These are phyloP conservation scores for Austroboletus eburneus DNA, from an alignment of 768 basidiomycete species.

Conservation along the genomic window DNA sequence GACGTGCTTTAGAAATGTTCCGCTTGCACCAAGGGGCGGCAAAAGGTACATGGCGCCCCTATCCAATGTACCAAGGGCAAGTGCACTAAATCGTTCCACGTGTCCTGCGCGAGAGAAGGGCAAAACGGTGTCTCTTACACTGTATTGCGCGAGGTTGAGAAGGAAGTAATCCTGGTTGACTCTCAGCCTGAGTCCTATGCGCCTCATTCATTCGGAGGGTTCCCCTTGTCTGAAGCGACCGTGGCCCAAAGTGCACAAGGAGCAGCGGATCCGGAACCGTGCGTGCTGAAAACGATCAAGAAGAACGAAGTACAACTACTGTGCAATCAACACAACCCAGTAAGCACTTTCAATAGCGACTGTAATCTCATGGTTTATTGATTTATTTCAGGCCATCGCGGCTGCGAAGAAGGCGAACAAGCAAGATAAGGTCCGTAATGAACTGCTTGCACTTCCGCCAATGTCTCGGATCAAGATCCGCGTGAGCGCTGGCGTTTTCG, in stretches of 20 bases:
- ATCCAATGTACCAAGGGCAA: slow-evolving; percentile 95
- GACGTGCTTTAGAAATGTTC: slow-evolving; percentile 74
- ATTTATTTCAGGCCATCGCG: slow-evolving; percentile 53
- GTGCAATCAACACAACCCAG: slow-evolving; percentile 89
- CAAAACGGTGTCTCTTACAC: slow-evolving; percentile 53
- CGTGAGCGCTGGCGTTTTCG: slow-evolving; percentile 79
- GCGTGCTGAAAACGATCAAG: slow-evolving; percentile 61
- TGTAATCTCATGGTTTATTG: neutral
- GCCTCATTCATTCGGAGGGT: slow-evolving; percentile 1
- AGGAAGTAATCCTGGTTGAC: slow-evolving; percentile 71
- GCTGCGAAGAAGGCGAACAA: slow-evolving; percentile 73
- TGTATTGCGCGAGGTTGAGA: slow-evolving; percentile 68
- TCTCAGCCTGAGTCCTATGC: slow-evolving; percentile 15
- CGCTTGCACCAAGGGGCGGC: slow-evolving; percentile 65
- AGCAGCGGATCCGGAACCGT: slow-evolving; percentile 12
- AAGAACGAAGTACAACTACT: slow-evolving; percentile 73
- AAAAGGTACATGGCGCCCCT: slow-evolving; percentile 71
- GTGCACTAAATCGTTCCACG: slow-evolving; percentile 90
- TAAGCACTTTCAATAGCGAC: slow-evolving; percentile 41
- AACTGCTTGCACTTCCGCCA: slow-evolving; percentile 63
- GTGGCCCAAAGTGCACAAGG: slow-evolving; percentile 1
- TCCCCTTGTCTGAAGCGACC: neutral
- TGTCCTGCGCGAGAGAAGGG: slow-evolving; percentile 73
- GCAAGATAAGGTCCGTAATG: slow-evolving; percentile 65
- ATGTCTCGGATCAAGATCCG: slow-evolving; percentile 83